phyloP scores from a whole-genome alignment of 2,329 filamentous ascomycete genomes.

The Monosporascus sp. region DNA sequence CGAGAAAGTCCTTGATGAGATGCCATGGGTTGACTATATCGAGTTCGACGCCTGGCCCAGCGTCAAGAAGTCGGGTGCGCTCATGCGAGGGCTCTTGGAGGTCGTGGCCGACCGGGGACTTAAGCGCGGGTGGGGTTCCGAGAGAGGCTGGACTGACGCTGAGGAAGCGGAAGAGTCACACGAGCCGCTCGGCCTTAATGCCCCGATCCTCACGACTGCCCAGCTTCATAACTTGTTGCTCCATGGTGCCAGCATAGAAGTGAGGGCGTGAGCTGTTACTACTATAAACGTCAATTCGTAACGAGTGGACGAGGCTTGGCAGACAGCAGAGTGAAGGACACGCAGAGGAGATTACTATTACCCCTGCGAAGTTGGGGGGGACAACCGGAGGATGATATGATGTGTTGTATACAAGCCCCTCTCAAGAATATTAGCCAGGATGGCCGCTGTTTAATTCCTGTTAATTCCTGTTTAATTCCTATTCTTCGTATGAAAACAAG shows the following conservation, averaged over 20 bases:
- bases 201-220: conserved; percentile 9
- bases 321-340: too few species aligned
- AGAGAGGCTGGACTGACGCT: conserved; percentile 59
- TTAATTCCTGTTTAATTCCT: too few species aligned
- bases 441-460: too few species aligned
- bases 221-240: conserved; percentile 14
- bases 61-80: conserved; percentile 59
- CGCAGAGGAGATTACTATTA: too few species aligned
- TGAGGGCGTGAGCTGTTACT: neutral
- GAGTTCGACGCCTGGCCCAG: conserved; percentile 66
- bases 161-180: conserved; percentile 32
- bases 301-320: too few species aligned
- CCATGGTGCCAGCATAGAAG: conserved; percentile 18
- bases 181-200: conserved; percentile 18
- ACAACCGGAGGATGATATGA: too few species aligned
- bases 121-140: conserved; percentile 61
- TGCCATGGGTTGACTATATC: conserved; percentile 52
- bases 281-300: too few species aligned
- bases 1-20: conserved; percentile 46
- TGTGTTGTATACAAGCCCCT: too few species aligned
- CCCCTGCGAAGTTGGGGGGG: too few species aligned
- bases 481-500: too few species aligned
- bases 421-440: too few species aligned
- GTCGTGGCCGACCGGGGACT: conserved; percentile 44
- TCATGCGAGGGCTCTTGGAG: conserved; percentile 58